phyloP scores from a whole-genome alignment of 1,284 basidiomycete species.

The Cerrena zonata region DNA sequence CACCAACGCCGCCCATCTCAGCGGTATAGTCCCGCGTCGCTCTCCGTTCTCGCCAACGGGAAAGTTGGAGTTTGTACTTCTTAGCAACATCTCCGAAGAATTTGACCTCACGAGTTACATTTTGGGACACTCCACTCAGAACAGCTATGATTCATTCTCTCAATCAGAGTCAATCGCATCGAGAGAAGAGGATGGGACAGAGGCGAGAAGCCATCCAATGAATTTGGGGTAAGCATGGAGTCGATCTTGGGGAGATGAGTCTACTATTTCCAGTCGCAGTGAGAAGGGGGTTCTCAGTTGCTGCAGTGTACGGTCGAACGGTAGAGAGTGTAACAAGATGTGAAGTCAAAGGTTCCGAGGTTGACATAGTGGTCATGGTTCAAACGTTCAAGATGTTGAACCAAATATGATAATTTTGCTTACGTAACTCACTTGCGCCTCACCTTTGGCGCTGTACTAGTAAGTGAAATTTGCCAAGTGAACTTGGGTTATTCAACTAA shows the following conservation, averaged over 20 bases:
- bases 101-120: constrained; percentile 52
- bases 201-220: constrained; percentile 50
- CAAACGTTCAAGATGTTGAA: too few species aligned
- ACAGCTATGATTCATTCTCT: constrained; percentile 41
- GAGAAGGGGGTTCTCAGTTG: constrained; percentile 54
- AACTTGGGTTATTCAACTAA: too few species aligned
- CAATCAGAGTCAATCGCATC: constrained; percentile 28
- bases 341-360: constrained; percentile 18
- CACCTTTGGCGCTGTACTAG: too few species aligned
- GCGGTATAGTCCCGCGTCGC: constrained; percentile 64
- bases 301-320: constrained; percentile 36
- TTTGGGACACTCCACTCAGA: constrained; percentile 48
- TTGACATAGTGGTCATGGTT: neutral
- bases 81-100: constrained; percentile 55
- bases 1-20: constrained; percentile 55
- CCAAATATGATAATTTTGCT: too few species aligned
- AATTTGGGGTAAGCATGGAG: constrained; percentile 64
- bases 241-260: constrained; percentile 62
- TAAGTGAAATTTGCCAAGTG: too few species aligned
- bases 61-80: constrained; percentile 40
- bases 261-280: constrained; percentile 44
- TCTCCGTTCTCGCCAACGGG: constrained; percentile 50
- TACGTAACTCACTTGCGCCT: too few species aligned
- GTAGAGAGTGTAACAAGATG: constrained; percentile 34
- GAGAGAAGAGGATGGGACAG: constrained; percentile 42